A percentile compares a stretch with the other conserved stretches of the same genome.
Evolutionary conservation across 352 stramenopile genomes (phyloP).

Genomic region (Phytophthora fragariae): DNA sequence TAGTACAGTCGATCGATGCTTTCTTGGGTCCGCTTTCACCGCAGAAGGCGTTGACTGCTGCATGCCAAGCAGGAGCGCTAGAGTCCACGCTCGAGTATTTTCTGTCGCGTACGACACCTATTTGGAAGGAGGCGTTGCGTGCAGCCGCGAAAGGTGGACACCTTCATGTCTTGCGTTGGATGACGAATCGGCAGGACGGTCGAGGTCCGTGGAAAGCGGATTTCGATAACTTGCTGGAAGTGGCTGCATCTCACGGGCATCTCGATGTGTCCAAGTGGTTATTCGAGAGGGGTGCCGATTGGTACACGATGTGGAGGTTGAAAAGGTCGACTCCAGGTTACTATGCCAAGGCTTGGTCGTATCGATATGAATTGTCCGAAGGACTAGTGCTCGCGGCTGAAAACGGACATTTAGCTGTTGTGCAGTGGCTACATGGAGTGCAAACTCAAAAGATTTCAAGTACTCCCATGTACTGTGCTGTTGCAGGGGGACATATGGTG

Average conservation of each 20-base stretch:
- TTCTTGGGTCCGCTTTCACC: neutral
- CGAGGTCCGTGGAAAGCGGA: conserved; percentile 3
- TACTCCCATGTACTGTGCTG: neutral
- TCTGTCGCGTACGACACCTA: neutral
- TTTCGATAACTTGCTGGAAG: neutral
- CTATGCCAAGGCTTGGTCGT: neutral
- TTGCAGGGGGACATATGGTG: too few relatives aligned
- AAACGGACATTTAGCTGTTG: neutral
- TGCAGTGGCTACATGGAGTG: neutral
- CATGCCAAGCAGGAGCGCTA: neutral
- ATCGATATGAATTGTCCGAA: neutral
- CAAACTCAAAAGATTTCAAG: neutral
- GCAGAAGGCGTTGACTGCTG: neutral
- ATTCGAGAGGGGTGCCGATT: neutral
- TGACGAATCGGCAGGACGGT: neutral
- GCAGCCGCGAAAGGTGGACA: neutral
- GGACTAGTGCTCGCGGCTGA: neutral
- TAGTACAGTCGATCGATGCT: too few relatives aligned
- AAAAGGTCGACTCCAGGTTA: neutral
- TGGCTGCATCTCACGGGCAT: neutral
- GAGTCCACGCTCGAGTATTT: neutral
- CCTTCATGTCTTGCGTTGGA: conserved; percentile 2
- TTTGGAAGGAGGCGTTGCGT: neutral
- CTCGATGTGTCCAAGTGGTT: neutral
- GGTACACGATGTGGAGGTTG: neutral